Conservation (phyloP, 495 filamentous ascomycete genomes). For the Xylaria intraflava region DNA sequence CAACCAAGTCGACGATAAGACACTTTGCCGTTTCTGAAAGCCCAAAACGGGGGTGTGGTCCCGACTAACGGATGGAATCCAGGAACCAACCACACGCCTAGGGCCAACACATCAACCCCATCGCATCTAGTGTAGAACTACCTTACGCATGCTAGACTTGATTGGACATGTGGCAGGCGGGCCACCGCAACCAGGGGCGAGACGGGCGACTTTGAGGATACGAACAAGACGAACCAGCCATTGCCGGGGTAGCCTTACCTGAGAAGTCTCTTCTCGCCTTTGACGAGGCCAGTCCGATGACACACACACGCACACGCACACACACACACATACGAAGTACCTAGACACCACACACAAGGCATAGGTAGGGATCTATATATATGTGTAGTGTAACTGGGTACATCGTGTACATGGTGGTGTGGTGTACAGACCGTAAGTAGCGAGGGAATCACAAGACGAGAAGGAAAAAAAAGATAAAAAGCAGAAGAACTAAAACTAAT, state of each 20-base stretch:
- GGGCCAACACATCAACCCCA: constrained; percentile 14
- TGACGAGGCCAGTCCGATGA: background rate
- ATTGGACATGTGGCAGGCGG: constrained; percentile 15
- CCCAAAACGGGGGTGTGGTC: constrained; percentile 11
- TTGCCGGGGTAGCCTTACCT: constrained; percentile 4
- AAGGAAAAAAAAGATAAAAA: constrained; percentile 6
- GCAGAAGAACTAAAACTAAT: background rate
- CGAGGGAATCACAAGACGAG: constrained; percentile 1
- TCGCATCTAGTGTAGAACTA: background rate
- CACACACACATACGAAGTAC: background rate
- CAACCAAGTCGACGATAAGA: constrained; percentile 6
- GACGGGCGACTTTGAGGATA: background rate
- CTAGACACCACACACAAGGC: background rate
- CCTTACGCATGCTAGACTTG: background rate
- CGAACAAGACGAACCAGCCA: constrained; percentile 1
- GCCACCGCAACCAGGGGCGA: background rate
- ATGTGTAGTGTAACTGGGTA: background rate
- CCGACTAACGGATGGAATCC: constrained; percentile 10
- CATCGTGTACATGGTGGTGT: background rate
- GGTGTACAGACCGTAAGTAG: background rate
- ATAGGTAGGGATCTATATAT: background rate
- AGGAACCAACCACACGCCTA: constrained; percentile 11
- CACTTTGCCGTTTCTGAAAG: constrained; percentile 5
- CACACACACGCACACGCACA: background rate
- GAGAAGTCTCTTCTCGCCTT: constrained; percentile 2